phyloP scores from a whole-genome alignment of 2,329 filamentous ascomycete species.

The Cercospora berteroae region DNA sequence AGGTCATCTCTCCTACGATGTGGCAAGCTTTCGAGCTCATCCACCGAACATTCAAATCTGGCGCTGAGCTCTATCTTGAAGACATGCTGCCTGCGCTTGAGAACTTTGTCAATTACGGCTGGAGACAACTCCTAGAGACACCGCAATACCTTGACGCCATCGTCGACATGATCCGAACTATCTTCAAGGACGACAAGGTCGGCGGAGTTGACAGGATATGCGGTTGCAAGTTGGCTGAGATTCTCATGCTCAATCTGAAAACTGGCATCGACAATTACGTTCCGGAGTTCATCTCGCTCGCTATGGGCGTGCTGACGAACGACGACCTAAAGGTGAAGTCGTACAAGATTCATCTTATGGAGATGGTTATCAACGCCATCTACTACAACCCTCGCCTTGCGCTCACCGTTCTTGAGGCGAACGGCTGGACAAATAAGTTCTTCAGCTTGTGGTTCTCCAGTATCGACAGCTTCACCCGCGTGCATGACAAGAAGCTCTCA shows the following conservation, averaged over 20 bases:
- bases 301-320: constrained; percentile 75
- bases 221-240: constrained; percentile 94
- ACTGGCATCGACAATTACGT: constrained; percentile 86
- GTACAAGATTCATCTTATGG: constrained; percentile 94
- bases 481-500: constrained; percentile 98
- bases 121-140: constrained; percentile 74
- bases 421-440: constrained; percentile 97
- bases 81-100: constrained; percentile 98
- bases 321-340: constrained; percentile 85
- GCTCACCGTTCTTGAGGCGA: constrained; percentile 81
- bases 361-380: constrained; percentile 97
- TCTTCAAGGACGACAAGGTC: constrained; percentile 89
- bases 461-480: constrained; percentile 87
- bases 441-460: constrained; percentile 98
- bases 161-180: constrained; percentile 90
- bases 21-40: constrained; percentile 98
- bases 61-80: constrained; percentile 93
- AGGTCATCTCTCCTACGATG: constrained; percentile 93
- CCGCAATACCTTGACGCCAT: constrained; percentile 83
- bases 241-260: constrained; percentile 92
- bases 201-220: constrained; percentile 93
- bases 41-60: constrained; percentile 93
- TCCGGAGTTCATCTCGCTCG: constrained; percentile 81
- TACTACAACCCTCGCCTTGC: constrained; percentile 92
- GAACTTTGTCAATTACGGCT: constrained; percentile 95